Conservation (phyloP, 495 filamentous ascomycete genomes). For the Tetracladium setigerum region DNA sequence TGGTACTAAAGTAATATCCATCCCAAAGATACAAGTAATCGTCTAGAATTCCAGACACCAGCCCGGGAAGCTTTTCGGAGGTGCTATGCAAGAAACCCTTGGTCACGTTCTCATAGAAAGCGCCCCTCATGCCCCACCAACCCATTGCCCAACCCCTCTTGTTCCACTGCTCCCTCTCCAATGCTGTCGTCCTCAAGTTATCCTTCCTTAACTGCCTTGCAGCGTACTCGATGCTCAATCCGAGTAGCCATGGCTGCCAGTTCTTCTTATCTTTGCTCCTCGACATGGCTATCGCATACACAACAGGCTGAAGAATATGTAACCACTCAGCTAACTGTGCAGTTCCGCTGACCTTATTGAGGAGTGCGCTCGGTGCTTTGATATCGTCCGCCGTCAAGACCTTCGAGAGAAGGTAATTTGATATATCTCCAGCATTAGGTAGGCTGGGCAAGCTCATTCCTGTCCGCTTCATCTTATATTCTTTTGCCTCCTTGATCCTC, state of each 20-base stretch:
- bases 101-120: slow-evolving; percentile 91
- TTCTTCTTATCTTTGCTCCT: slow-evolving; percentile 51
- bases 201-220: slow-evolving; percentile 75
- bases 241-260: slow-evolving; percentile 90
- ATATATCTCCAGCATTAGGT: slow-evolving; percentile 71
- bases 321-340: slow-evolving; percentile 77
- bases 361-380: slow-evolving; percentile 74
- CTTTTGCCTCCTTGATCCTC: slow-evolving; percentile 30
- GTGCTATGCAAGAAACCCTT: slow-evolving; percentile 63
- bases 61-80: slow-evolving; percentile 65
- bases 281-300: slow-evolving; percentile 83
- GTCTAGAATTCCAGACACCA: slow-evolving; percentile 76
- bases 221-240: slow-evolving; percentile 77
- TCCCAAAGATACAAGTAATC: slow-evolving; percentile 98
- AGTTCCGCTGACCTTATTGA: slow-evolving; percentile 66
- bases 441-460: slow-evolving; percentile 74
- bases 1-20: slow-evolving; percentile 75
- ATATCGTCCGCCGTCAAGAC: slow-evolving; percentile 95
- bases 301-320: slow-evolving; percentile 81
- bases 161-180: slow-evolving; percentile 82
- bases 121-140: slow-evolving; percentile 94
- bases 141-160: slow-evolving; percentile 82
- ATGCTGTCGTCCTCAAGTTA: slow-evolving; percentile 65
- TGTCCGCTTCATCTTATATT: slow-evolving; percentile 95
- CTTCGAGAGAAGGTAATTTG: slow-evolving; percentile 79